These are phyloP conservation scores for Rhododendron mucronatum DNA, from an alignment of 148 eudicot species.

Conservation along the genomic window DNA sequence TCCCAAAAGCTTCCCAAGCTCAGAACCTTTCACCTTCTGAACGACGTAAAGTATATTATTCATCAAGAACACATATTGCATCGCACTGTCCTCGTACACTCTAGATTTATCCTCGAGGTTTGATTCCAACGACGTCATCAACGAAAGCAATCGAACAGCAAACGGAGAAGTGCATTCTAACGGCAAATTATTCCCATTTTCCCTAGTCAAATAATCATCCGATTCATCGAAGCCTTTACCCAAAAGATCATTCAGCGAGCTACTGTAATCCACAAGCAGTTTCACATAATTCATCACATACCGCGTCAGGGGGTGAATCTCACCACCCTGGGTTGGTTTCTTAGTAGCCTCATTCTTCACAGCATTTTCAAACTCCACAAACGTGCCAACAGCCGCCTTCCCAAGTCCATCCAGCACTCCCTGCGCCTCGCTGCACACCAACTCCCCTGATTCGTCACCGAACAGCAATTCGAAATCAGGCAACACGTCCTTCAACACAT, in stretches of 20 bases:
- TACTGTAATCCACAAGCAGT: conserved; percentile 76
- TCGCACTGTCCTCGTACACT: conserved; percentile 60
- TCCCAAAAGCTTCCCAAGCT: conserved; percentile 74
- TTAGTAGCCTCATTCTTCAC: conserved; percentile 64
- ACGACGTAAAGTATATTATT: conserved; percentile 81
- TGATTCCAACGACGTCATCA: conserved; percentile 54
- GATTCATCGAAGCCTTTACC: conserved; percentile 25
- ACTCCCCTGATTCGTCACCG: conserved; percentile 54
- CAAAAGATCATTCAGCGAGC: conserved; percentile 52
- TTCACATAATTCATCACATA: conserved; percentile 94
- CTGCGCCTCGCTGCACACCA: conserved; percentile 56
- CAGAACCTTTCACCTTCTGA: conserved; percentile 85
- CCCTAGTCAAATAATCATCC: background rate
- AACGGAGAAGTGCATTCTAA: conserved; percentile 42
- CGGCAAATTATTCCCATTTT: conserved; percentile 17
- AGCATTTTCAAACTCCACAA: conserved; percentile 78
- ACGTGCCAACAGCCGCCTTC: conserved; percentile 70
- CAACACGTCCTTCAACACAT: conserved; percentile 53
- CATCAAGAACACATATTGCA: conserved; percentile 81
- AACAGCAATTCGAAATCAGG: conserved; percentile 57
- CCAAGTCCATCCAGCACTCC: conserved; percentile 67
- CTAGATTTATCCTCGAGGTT: conserved; percentile 83
- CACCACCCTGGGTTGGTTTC: conserved; percentile 60
- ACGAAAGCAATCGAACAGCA: conserved; percentile 42
- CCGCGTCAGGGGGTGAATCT: conserved; percentile 74